Percentiles rank a stretch among this genome's conserved stretches.
phyloP scores from a whole-genome alignment of 2,329 filamentous ascomycete species.

The Alternaria arborescens region DNA sequence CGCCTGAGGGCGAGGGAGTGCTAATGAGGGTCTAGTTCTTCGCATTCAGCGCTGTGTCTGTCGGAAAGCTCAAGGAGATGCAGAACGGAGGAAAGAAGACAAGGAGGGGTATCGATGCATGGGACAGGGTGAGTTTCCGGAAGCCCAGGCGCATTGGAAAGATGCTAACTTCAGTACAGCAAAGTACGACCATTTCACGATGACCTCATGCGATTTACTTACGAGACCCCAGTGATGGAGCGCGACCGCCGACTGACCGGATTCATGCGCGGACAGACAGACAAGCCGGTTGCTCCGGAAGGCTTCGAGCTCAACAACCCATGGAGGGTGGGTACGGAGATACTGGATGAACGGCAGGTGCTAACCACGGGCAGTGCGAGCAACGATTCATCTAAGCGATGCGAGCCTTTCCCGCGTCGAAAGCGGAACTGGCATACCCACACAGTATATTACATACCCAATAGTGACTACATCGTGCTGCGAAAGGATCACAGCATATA shows the following conservation, averaged over 20 bases:
- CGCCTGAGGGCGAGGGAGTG: slow-evolving; percentile 16
- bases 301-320: slow-evolving; percentile 74
- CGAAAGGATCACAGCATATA: slow-evolving; percentile 1
- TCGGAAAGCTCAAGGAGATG: slow-evolving; percentile 66
- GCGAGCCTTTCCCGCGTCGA: background rate
- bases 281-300: slow-evolving; percentile 64
- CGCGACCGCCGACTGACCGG: slow-evolving; percentile 70
- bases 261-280: slow-evolving; percentile 67
- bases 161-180: slow-evolving; percentile 58
- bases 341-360: background rate
- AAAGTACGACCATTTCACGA: slow-evolving; percentile 59
- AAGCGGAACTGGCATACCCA: background rate
- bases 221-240: slow-evolving; percentile 67
- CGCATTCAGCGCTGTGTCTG: slow-evolving; percentile 65
- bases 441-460: background rate
- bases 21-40: slow-evolving; percentile 63
- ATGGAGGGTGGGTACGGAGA: slow-evolving; percentile 65
- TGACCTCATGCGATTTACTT: slow-evolving; percentile 46
- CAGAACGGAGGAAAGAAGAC: slow-evolving; percentile 70
- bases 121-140: slow-evolving; percentile 66
- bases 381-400: slow-evolving; percentile 45
- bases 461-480: background rate
- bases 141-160: slow-evolving; percentile 16
- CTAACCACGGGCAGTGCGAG: slow-evolving; percentile 50
- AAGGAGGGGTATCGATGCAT: slow-evolving; percentile 67